phyloP scores from a whole-genome alignment of 768 basidiomycete genomes.

The Boletus reticuloceps region DNA sequence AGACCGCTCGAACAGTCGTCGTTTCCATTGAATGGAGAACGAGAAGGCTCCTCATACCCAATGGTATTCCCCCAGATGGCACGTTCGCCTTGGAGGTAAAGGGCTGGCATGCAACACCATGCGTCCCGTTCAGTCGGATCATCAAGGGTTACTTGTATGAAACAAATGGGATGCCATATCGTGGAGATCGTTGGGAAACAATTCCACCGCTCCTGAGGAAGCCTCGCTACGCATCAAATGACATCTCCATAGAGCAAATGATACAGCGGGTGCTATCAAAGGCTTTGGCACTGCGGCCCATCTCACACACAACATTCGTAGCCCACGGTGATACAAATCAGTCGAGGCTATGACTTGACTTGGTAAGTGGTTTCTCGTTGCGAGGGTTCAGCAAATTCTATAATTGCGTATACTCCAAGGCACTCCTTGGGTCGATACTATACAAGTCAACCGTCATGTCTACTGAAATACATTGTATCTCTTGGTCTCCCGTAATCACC shows the following conservation, averaged over 20 bases:
- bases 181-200: constrained; percentile 5
- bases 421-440: neutral
- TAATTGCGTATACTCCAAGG: neutral
- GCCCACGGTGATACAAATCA: constrained; percentile 6
- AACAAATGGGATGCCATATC: constrained; percentile 7
- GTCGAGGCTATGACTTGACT: constrained; percentile 17
- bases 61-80: neutral
- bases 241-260: constrained; percentile 2
- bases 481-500: neutral
- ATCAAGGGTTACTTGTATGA: constrained; percentile 4
- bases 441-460: neutral
- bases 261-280: neutral
- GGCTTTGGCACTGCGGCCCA: neutral
- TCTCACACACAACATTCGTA: neutral
- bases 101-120: constrained; percentile 3
- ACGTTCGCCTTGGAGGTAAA: constrained; percentile 3
- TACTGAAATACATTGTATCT: neutral
- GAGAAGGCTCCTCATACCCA: neutral
- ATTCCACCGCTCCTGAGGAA: neutral
- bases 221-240: constrained; percentile 1
- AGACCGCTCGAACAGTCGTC: constrained; percentile 1
- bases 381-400: neutral
- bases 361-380: constrained; percentile 4
- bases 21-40: neutral
- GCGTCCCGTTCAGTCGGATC: neutral